Evolutionary conservation across 2,329 filamentous ascomycete species (phyloP).

Genomic region (Rhexocercosporidium sp.): DNA sequence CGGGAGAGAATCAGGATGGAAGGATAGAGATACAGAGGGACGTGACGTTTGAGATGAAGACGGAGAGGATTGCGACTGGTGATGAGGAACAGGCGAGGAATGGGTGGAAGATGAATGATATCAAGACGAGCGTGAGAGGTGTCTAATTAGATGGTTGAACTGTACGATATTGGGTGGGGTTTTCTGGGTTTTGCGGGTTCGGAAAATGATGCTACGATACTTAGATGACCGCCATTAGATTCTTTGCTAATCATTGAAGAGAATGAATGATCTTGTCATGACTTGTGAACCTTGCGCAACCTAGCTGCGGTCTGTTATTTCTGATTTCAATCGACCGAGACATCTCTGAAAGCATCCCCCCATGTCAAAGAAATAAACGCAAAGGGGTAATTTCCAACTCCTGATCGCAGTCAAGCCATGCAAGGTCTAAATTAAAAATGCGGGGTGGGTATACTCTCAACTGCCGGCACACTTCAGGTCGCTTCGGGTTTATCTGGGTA

Average conservation of each 20-base stretch:
- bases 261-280: neutral
- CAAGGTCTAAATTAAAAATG: neutral
- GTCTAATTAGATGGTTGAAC: neutral
- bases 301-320: too few species aligned
- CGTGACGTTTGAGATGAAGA: slow-evolving; percentile 9
- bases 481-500: neutral
- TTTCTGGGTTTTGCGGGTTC: neutral
- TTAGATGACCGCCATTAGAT: neutral
- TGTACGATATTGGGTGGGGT: neutral
- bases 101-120: slow-evolving; percentile 7
- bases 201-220: neutral
- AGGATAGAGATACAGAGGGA: slow-evolving; percentile 10
- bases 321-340: too few species aligned
- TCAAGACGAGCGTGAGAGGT: slow-evolving; percentile 6
- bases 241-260: neutral
- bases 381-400: too few species aligned
- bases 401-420: neutral
- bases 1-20: neutral
- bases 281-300: too few species aligned
- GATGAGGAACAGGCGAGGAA: slow-evolving; percentile 6
- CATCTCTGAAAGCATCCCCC: too few species aligned
- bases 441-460: neutral
- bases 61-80: neutral
- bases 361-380: too few species aligned
- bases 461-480: neutral